phyloP scores from a whole-genome alignment of 306 rosid species.

The Hippophae tibetana region DNA sequence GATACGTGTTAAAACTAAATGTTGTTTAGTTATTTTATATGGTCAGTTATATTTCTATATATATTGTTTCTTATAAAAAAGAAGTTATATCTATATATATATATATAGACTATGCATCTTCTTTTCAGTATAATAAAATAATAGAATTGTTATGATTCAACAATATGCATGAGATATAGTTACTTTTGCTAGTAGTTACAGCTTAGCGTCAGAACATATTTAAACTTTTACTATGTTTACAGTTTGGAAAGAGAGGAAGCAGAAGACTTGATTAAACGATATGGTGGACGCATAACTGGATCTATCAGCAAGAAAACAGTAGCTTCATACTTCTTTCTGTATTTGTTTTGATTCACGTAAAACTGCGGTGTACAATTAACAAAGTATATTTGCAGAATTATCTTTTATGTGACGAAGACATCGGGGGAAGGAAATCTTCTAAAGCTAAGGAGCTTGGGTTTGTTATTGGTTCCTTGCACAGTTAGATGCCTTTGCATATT shows the following conservation, averaged over 20 bases:
- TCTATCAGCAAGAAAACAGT: conserved; percentile 97
- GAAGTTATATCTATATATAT: no score
- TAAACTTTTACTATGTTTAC: conserved; percentile 16
- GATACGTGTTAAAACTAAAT: no score
- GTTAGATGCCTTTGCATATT: conserved; percentile 6
- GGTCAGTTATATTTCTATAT: no score
- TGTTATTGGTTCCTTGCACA: conserved; percentile 22
- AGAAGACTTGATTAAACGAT: conserved; percentile 90
- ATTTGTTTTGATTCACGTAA: conserved; percentile 12
- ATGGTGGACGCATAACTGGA: conserved; percentile 91
- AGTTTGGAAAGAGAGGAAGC: conserved; percentile 99
- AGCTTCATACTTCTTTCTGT: conserved; percentile 16
- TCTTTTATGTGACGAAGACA: conserved; percentile 92
- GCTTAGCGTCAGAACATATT: conserved; percentile 16
- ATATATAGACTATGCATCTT: no score
- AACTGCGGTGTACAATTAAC: conserved; percentile 16
- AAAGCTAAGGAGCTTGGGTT: conserved; percentile 97
- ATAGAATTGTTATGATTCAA: no score
- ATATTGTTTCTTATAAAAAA: no score
- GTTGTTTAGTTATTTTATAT: no score
- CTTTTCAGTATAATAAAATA: no score
- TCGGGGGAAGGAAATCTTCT: conserved; percentile 80
- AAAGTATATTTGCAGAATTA: conserved; percentile 56
- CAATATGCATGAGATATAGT: no score
- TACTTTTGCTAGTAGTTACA: not conserved